These are phyloP conservation scores for Epichloe elymi DNA, from an alignment of 2,329 filamentous ascomycete species.

Conservation along the genomic window DNA sequence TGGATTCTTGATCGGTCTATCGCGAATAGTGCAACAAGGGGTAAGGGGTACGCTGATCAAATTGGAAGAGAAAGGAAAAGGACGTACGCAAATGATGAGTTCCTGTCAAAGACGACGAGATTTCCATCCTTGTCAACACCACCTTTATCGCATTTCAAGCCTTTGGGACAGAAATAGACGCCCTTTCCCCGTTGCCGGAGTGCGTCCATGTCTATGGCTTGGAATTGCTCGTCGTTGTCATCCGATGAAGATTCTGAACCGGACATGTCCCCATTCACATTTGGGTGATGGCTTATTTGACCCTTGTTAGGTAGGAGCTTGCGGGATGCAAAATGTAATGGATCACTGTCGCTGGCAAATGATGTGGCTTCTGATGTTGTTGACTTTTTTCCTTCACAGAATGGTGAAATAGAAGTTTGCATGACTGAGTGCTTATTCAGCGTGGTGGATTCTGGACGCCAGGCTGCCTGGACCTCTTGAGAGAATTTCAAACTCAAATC, in stretches of 20 bases:
- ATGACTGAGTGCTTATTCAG: slow-evolving; percentile 8
- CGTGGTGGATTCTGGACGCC: slow-evolving; percentile 12
- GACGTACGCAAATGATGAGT: slow-evolving; percentile 27
- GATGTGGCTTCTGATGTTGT: slow-evolving; percentile 9
- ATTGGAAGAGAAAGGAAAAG: neutral
- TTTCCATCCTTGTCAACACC: slow-evolving; percentile 26
- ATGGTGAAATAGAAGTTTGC: slow-evolving; percentile 12
- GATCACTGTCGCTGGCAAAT: slow-evolving; percentile 11
- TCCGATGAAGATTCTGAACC: slow-evolving; percentile 15
- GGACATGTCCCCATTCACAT: slow-evolving; percentile 8
- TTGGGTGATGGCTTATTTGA: slow-evolving; percentile 6
- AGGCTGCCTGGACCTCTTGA: slow-evolving; percentile 20
- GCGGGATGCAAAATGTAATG: slow-evolving; percentile 10
- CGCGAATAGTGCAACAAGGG: neutral
- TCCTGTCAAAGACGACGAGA: slow-evolving; percentile 26
- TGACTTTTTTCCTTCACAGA: slow-evolving; percentile 10
- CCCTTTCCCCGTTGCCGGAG: slow-evolving; percentile 27
- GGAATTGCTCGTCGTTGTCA: slow-evolving; percentile 22
- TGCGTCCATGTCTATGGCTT: slow-evolving; percentile 25
- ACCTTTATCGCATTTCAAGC: slow-evolving; percentile 24
- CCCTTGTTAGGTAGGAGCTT: slow-evolving; percentile 12
- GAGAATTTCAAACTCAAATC: slow-evolving; percentile 22
- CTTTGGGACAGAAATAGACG: slow-evolving; percentile 23
- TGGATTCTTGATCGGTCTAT: neutral
- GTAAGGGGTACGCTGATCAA: neutral